Percentiles rank a stretch among this genome's conserved stretches.
phyloP scores from a whole-genome alignment of 495 filamentous ascomycete species.

The Neurospora sp. region DNA sequence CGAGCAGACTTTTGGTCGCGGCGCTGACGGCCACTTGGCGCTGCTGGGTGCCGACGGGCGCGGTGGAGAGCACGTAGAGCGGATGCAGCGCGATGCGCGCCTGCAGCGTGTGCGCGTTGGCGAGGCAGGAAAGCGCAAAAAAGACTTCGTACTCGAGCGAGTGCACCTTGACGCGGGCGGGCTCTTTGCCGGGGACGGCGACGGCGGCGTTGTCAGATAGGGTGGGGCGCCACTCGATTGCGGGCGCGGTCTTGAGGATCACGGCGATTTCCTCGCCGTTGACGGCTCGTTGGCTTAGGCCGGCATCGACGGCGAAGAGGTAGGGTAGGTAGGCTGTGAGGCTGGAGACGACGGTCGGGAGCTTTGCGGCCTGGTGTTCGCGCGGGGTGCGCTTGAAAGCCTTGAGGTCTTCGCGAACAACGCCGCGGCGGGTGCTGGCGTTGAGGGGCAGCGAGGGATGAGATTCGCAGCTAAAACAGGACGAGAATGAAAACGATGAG shows the following conservation, averaged over 20 bases:
- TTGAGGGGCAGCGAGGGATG: constrained; percentile 76
- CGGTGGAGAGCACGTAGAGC: constrained; percentile 41
- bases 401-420: constrained; percentile 69
- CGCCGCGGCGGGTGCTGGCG: constrained; percentile 66
- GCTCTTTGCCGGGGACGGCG: constrained; percentile 45
- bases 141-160: constrained; percentile 77
- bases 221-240: constrained; percentile 75
- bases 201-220: constrained; percentile 48
- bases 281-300: constrained; percentile 43
- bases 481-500: constrained; percentile 67
- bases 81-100: constrained; percentile 49
- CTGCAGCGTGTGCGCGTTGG: constrained; percentile 58
- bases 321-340: constrained; percentile 71
- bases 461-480: constrained; percentile 55
- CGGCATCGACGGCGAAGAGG: constrained; percentile 61
- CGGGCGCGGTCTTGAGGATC: constrained; percentile 35
- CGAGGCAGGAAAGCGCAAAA: constrained; percentile 68
- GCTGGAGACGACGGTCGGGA: constrained; percentile 55
- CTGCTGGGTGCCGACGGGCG: constrained; percentile 52
- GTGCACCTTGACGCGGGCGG: constrained; percentile 51
- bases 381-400: constrained; percentile 68
- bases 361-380: constrained; percentile 51
- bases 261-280: constrained; percentile 56
- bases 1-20: no score
- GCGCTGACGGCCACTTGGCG: constrained; percentile 55